Evolutionary conservation across 176 grass and related monocot species (phyloP).

Genomic region (Oryza glumipatula): DNA sequence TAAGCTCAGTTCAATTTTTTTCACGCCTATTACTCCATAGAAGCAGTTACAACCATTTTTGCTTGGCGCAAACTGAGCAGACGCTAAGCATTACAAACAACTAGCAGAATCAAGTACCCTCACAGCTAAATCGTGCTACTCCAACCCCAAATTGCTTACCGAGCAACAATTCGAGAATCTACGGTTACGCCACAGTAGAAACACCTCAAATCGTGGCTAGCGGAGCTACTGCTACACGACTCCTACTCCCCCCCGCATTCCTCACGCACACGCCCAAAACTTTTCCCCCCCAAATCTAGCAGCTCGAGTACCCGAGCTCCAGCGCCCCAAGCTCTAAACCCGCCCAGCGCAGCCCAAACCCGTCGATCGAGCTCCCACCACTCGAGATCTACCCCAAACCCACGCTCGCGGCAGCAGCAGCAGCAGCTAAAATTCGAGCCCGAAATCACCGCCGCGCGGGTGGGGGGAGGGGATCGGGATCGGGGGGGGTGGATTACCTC

Average conservation of each 20-base stretch:
- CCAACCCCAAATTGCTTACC: background rate
- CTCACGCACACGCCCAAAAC: background rate
- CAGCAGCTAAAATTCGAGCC: background rate
- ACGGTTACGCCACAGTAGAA: background rate
- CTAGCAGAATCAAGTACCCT: background rate
- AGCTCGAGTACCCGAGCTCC: background rate
- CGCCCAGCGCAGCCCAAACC: slow-evolving; percentile 19
- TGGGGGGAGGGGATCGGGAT: background rate
- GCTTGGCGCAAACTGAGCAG: slow-evolving; percentile 19
- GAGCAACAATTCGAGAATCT: slow-evolving; percentile 9
- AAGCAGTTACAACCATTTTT: background rate
- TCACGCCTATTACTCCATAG: background rate
- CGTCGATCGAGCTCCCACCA: slow-evolving; percentile 40
- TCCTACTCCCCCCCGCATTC: slow-evolving; percentile 26
- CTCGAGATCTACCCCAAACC: slow-evolving; percentile 49
- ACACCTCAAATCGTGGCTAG: background rate
- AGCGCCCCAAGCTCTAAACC: slow-evolving; percentile 24
- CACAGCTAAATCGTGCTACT: background rate
- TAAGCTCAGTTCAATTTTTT: slow-evolving; percentile 2
- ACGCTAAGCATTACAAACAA: background rate
- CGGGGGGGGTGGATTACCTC: slow-evolving; percentile 51
- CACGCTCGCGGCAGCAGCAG: background rate
- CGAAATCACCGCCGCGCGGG: background rate
- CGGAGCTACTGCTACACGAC: background rate
- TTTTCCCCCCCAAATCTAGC: slow-evolving; percentile 10